Base-by-base conservation (phyloP, 192 early-diverging fungal species). In the Coemansia sp. region DNA sequence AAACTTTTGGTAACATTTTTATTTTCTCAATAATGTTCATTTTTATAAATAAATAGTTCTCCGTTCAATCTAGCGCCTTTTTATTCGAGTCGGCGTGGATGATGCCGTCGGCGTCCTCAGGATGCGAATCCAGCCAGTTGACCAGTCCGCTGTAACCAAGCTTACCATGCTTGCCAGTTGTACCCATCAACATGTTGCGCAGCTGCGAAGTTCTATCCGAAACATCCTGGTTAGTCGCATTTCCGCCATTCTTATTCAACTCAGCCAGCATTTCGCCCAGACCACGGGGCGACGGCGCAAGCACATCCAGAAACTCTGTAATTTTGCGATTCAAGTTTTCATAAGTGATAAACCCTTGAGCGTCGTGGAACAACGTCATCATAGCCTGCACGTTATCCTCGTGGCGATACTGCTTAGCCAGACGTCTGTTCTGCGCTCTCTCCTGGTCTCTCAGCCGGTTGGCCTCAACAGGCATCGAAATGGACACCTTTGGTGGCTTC, bases 111-210 rank as follows among this genome's bases (percentile, higher is more conserved):
- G 60, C 68, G 28, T 70, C 61, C 16, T 62, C 73, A 10, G 73
- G 64, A 48, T 80, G 72, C 17, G 51, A 48, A 11, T 80, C 62
- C 10, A 71, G 61, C 77, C 77, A 80, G 33, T 64, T 32, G 18
- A 83, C 74, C 71, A 94, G 90, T 16, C 91, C 91, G 30, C 91
- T 89, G 48, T 73, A 59, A 51, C 77, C 77, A 67, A 87, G 89
- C 60, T 92, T 84, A 42, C 72, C 65, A 18, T 84, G 51, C 61
- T 84, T 78, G 33, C 79, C 79, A 0, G 70, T 63, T 20, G 79
- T 73, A 36, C 79, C 79, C 63, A 73, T 66, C 49, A 81, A 64
- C 10, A 55, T 67, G 61, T 81, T 72, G 56, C 67, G 66, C 45
- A 81, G 66, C 59, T 81, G 63, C 10, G 57, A 45, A 0, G 74